Evolutionary conservation across 768 basidiomycete genomes (phyloP).

Genomic region (Neoboletus brunneissimus): DNA sequence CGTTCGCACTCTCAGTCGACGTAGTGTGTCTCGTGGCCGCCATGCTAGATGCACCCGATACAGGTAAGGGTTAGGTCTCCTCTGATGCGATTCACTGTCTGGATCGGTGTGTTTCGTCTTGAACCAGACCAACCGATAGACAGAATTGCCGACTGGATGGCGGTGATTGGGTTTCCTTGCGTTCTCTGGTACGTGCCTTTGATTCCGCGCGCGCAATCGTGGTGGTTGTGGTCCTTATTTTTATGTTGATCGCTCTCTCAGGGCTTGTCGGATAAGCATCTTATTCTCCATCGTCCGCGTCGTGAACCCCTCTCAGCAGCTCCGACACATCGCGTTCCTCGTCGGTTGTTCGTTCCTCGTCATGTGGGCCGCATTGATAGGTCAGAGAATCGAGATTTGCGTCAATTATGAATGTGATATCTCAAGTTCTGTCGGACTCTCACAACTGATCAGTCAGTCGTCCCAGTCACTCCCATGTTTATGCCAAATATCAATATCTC

Average conservation of each 20-base stretch:
- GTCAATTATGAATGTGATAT: not conserved
- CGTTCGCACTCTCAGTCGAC: conserved; percentile 22
- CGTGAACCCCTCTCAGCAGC: conserved; percentile 8
- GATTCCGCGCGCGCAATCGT: no score
- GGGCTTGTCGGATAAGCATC: conserved; percentile 26
- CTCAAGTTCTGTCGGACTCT: conserved; percentile 6
- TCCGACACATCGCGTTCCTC: conserved; percentile 1
- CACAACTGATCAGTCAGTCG: conserved; percentile 23
- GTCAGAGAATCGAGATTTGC: conserved; percentile 17
- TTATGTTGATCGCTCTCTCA: conserved; percentile 5
- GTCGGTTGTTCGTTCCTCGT: conserved; percentile 14
- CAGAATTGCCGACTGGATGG: conserved; percentile 9
- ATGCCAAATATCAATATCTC: not conserved
- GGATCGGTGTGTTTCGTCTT: not conserved
- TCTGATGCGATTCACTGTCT: not conserved
- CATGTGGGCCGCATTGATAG: conserved; percentile 25
- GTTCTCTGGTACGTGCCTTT: conserved; percentile 20
- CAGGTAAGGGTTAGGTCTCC: not conserved
- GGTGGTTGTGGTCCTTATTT: not conserved
- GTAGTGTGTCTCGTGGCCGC: conserved; percentile 8
- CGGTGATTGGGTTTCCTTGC: conserved; percentile 9
- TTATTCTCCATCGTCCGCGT: conserved; percentile 23
- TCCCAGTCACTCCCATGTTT: not conserved
- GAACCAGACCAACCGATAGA: not conserved
- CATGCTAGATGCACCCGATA: not conserved